Conservation (phyloP, 192 early-diverging fungal genomes). For the Backusella psychrophila region DNA sequence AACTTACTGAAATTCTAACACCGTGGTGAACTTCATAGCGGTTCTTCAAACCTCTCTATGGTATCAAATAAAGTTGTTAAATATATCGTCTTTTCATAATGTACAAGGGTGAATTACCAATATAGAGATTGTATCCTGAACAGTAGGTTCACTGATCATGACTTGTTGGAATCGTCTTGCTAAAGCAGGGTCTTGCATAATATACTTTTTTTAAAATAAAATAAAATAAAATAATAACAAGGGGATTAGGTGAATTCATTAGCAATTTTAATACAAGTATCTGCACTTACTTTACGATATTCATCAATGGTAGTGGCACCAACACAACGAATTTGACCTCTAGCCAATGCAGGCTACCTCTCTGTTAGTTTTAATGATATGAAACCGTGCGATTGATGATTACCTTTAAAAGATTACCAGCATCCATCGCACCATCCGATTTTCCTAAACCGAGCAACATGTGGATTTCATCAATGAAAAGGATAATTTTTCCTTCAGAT, state of each 20-base stretch:
- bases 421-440: conserved; percentile 76
- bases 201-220: conserved; percentile 25
- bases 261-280: background rate
- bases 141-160: conserved; percentile 48
- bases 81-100: background rate
- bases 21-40: conserved; percentile 83
- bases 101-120: conserved; percentile 23
- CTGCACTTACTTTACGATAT: conserved; percentile 52
- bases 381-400: background rate
- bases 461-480: conserved; percentile 84
- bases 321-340: conserved; percentile 69
- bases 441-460: conserved; percentile 73
- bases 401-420: conserved; percentile 74
- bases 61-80: background rate
- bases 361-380: background rate
- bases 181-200: conserved; percentile 73
- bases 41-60: conserved; percentile 65
- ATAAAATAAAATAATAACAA: background rate
- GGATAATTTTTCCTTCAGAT: conserved; percentile 68
- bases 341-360: conserved; percentile 63
- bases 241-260: background rate
- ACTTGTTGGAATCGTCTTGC: conserved; percentile 77
- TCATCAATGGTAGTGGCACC: conserved; percentile 83
- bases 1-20: conserved; percentile 61
- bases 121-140: conserved; percentile 75